Base-by-base conservation (phyloP, 108 stramenopile species). In the Skeletonema marinoi region DNA sequence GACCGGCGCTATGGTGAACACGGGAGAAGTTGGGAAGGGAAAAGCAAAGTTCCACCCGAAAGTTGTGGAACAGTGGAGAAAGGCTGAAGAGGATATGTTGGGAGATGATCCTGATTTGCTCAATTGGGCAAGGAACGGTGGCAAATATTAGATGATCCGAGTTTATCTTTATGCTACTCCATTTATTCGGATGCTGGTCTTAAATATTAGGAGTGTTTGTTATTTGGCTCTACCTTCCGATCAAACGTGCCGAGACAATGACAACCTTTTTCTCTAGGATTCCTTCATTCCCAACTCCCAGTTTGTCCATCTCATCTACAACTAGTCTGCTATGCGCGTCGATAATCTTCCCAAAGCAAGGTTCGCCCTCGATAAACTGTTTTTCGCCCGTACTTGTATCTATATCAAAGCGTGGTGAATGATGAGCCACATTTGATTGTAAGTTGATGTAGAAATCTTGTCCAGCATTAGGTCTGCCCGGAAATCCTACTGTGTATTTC, bases 361-460 rank as follows among this genome's bases (percentile, higher is more conserved):
- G 90, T 82, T 98, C 97, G 19, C 94, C 94, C 79, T 98, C 96
- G 13, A 88, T 78, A 54, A 93, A 89, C 44, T 89, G 84, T 35
- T 44, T 71, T 73, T 94, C 91, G 39, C 84, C 87, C 2, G 89
- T 91, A 56, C 6, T 10, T 25, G 35, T 61, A 44, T 69, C 75
- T 21, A 39, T 13, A 16, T 29, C 41, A 19, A 66, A 56, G 32
- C 67, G 11, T 0, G 94, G 96, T 4, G 96, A 94, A 68, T 98
- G 97, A 75, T 78, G 78, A 13, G 59, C 51, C 2, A 71, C 75
- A 78, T 96, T 98, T 72, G 93, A 75, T 9, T 88, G 78, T 30
- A 84, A 87, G 56, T 91, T 93, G 69, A 98, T 88, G 73, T 96
- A 96, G 60, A 96, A 93, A 51, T 91, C 93, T 31, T 91, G 91